Base-by-base conservation (phyloP, 2,329 filamentous ascomycete genomes). In the Thelonectria olida region DNA sequence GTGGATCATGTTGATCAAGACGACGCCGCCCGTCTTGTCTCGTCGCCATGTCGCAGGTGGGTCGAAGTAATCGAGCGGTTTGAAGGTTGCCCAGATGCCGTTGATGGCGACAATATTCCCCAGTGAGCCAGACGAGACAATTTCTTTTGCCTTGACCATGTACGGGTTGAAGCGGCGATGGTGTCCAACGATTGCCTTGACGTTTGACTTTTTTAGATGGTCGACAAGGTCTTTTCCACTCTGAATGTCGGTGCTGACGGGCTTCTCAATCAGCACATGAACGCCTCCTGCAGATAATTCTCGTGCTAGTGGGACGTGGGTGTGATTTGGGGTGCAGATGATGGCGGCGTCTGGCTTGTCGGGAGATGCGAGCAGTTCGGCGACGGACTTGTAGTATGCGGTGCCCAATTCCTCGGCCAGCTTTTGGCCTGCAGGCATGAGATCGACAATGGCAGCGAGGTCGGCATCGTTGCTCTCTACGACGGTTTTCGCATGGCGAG, bases 1-100 rank as follows among this genome's bases (percentile, higher is more conserved):
- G 66, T 89, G 86, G n/a, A 88, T 80, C 42, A 88, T 74, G 67
- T 88, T 89, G 61, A 88, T 88, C 3, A 83, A 74, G 7, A 88
- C 74, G 0, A 83, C 80, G 1, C 85, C 85, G 1, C 81, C 82
- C 2, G 76, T 72, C 2, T 64, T 56, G 4, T 73, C 67, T 7
- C 78, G 76, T 13, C 83, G 78, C 85, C 86, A 88, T 38, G 80
- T 78, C 0, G 75, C 74, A 0, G 80, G 80, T 0, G 78, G 64
- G 2, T 79, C 75, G 63, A 85, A 88, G 72, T 88, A 89, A 0
- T 74, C 58, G 0, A 67, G 47, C 0, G 85, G 83, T 62, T 89
- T 88, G 61, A 75, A 79, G 0, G 81, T 69, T 0, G 81, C 78
- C 85, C 85, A 89, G 0, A 86, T 75, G 0, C 84, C 85, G 51